Evolutionary conservation across 805 yeast species (phyloP).

Genomic region (Candida namnaoensis): DNA sequence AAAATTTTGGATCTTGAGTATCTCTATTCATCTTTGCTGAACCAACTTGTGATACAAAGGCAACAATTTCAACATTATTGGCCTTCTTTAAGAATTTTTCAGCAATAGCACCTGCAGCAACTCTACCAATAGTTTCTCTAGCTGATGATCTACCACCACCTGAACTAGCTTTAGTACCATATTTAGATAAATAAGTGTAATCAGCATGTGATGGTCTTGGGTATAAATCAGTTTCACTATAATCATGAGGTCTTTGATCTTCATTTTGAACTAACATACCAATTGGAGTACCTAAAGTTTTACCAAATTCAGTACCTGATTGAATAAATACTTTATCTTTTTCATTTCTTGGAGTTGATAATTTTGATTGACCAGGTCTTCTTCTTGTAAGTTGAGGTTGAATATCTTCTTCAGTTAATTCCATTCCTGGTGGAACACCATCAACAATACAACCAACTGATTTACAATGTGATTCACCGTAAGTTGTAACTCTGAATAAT

Average conservation of each 20-base stretch:
- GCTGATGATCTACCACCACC: conserved; percentile 99
- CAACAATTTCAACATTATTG: conserved; percentile 86
- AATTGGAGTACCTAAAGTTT: conserved; percentile 90
- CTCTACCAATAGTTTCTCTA: conserved; percentile 97
- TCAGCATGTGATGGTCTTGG: conserved; percentile 99
- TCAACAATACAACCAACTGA: conserved; percentile 98
- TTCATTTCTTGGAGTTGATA: conserved; percentile 94
- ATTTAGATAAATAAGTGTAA: conserved; percentile 83
- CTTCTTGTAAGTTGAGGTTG: conserved; percentile 96
- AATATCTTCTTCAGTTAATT: conserved; percentile 74
- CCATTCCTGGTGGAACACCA: conserved; percentile 95
- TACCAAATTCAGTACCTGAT: conserved; percentile 88
- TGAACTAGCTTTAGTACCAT: conserved; percentile 87
- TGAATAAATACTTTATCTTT: conserved; percentile 90
- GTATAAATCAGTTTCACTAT: conserved; percentile 87
- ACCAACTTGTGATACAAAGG: conserved; percentile 94
- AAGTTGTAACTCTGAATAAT: conserved; percentile 71
- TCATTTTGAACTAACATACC: conserved; percentile 89
- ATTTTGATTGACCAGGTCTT: conserved; percentile 93
- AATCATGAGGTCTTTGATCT: conserved; percentile 96
- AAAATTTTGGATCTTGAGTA: conserved; percentile 55
- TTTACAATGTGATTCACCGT: conserved; percentile 96
- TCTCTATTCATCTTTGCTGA: conserved; percentile 67
- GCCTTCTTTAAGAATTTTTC: conserved; percentile 78
- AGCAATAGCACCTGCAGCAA: conserved; percentile 98